Percentiles rank a stretch among this genome's conserved stretches.
These are phyloP conservation scores for Beauveria caledonica DNA, from an alignment of 2,329 filamentous ascomycete genomes.

Conservation along the genomic window DNA sequence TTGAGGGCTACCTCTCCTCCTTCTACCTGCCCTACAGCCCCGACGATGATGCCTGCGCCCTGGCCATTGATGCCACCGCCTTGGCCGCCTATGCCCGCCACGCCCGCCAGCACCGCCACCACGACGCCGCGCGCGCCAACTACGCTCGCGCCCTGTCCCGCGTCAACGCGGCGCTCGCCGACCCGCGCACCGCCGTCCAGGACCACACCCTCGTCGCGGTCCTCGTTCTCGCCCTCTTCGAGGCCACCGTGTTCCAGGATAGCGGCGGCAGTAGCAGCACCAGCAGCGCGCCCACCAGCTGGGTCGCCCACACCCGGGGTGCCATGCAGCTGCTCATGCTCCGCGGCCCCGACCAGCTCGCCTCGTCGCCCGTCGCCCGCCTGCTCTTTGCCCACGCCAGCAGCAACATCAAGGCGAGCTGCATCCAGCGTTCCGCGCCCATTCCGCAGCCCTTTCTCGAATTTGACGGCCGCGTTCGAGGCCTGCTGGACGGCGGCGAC, in stretches of 20 bases:
- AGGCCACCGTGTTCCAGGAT: constrained; percentile 19
- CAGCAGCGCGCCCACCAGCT: constrained; percentile 17
- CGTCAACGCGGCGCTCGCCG: constrained; percentile 15
- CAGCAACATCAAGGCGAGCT: constrained; percentile 21
- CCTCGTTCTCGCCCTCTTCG: constrained; percentile 21
- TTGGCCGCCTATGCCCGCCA: constrained; percentile 18
- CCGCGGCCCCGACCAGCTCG: constrained; percentile 17
- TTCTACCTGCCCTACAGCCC: constrained; percentile 12
- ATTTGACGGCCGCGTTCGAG: constrained; percentile 12
- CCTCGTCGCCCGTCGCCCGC: constrained; percentile 15
- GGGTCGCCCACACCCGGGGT: constrained; percentile 20
- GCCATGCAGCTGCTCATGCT: constrained; percentile 20
- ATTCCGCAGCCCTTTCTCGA: constrained; percentile 17
- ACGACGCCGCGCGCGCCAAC: constrained; percentile 15
- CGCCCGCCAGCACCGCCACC: constrained; percentile 9
- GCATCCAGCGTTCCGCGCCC: constrained; percentile 17
- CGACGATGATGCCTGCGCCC: constrained; percentile 15
- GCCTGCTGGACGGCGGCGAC: constrained; percentile 13
- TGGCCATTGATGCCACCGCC: constrained; percentile 18
- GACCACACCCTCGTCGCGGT: constrained; percentile 21
- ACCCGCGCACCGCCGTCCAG: constrained; percentile 15
- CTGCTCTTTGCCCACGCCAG: constrained; percentile 19
- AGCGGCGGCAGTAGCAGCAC: neutral
- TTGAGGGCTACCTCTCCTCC: constrained; percentile 17
- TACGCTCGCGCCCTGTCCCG: constrained; percentile 17